Evolutionary conservation across 2,329 filamentous ascomycete genomes (phyloP), one percentile per base, ranked within the genome.

Genomic region (Massarina eburnea): DNA sequence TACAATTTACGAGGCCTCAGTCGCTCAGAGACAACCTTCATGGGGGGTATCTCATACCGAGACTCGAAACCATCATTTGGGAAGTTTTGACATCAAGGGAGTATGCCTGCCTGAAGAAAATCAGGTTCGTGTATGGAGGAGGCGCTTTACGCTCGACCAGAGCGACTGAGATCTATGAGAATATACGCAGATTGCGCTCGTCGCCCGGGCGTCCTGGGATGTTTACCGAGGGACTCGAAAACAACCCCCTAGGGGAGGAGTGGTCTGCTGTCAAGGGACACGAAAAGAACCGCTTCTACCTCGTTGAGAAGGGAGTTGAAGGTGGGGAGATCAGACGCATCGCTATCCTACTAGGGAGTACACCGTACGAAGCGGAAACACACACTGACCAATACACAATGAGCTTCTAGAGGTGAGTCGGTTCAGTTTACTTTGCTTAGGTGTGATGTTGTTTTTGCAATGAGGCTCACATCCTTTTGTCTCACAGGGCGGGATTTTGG

Each of bases 61-160:
- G 48, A 15, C 27, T 58, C 2, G 48, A 50, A 8, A 21, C 45
- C 4, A 14, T 57, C 2, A 22, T 61, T 2, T 56, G 52, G 56
- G 44, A 43, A 10, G 45, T 54, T 3, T 45, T 61, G 17, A 45
- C 43, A 19, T 43, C 45, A n/a, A 43, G 43, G n/a, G 33, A 42
- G 3, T 47, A 58, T 9, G 24, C 46, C 3, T 15, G n/a, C 1
- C 38, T 61, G 9, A 43, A 20, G 0, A 58, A 48, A 10, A 50
- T 59, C 1, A 48, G 53, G n/a, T 30, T 58, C 18, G 46, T 57
- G 4, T 56, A 61, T 24, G 12, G 27, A 14, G 12, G 27, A 14
- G 53, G 43, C 45, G 37, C 2, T 17, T 34, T 43, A 24, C 49
- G 30, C 38, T 43, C 9, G 37, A 48, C 14, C 24, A 43, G 2